Base-by-base conservation (phyloP, 225 moss, liverwort and hornwort species). In the Pseudoscleropodium purum region DNA sequence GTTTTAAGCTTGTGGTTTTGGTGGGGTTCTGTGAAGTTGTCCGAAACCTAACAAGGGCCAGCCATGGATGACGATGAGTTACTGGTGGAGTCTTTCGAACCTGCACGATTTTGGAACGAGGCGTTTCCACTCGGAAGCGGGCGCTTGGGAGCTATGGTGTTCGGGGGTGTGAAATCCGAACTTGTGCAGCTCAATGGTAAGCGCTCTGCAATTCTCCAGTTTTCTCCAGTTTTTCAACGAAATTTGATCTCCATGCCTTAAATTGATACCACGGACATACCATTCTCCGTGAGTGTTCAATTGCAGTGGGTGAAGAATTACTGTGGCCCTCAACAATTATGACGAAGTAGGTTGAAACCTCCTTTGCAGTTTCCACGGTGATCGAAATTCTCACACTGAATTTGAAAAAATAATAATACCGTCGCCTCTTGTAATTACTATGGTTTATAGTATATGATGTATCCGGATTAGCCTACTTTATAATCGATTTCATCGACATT, bases 41-140 rank as follows among this genome's bases (percentile, higher is more conserved):
- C 83, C 64, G 72, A 61, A 56, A 80, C 60, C 67, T 83, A 73
- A 88, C 79, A 69, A 85, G 83, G 81, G 65, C 51, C 86, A 80
- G 91, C 75, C 77, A 92, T 93, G 93, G 94, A 89, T 57, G 94
- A 91, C 82, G 92, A 89, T 67, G 91, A 91, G 90, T 88, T 95
- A 24, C 85, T 93, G 89, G 91, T 99, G 91, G 96, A 96, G 87
- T 92, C 96, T 59, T 97, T 92, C 89, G 95, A 96, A 88, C 97
- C 98, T 66, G 98, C 98, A 18, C 73, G 84, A 84, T 88, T 85
- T 89, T 99, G 97, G 97, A 96, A 92, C 59, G 96, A 97, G 90
- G 97, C 98, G 16, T 93, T 96, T 86, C 98, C 98, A 7, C 91
- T 99, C 62, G 98, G 98, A n/a, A 97, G 96, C 90, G 97, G 98